phyloP scores from a whole-genome alignment of 2,329 filamentous ascomycete genomes.

The Aquanectria penicillioides region DNA sequence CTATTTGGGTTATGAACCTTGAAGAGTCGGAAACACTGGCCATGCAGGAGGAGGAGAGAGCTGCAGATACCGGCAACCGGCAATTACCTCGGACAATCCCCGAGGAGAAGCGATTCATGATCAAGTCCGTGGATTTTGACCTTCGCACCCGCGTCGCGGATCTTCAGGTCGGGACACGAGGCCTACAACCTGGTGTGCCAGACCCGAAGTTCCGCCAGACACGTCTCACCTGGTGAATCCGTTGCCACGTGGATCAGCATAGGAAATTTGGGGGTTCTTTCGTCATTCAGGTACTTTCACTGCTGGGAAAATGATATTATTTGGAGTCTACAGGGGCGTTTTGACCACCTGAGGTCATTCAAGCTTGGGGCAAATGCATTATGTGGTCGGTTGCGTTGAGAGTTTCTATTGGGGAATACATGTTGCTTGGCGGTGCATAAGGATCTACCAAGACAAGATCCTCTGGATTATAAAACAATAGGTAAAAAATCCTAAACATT shows the following conservation, averaged over 20 bases:
- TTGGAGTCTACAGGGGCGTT: neutral
- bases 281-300: too few relatives aligned
- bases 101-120: constrained; percentile 65
- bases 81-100: constrained; percentile 50
- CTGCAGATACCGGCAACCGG: constrained; percentile 12
- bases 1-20: constrained; percentile 63
- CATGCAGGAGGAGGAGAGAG: constrained; percentile 27
- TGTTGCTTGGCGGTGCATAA: too few relatives aligned
- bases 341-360: too few relatives aligned
- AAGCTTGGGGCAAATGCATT: too few relatives aligned
- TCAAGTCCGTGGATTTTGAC: constrained; percentile 66
- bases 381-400: too few relatives aligned
- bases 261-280: neutral
- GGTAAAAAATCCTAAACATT: too few relatives aligned
- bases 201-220: constrained; percentile 60
- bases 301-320: neutral
- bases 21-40: constrained; percentile 59
- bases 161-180: constrained; percentile 64
- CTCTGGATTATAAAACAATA: too few relatives aligned
- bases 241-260: neutral
- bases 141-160: constrained; percentile 60
- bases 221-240: constrained; percentile 58
- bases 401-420: too few relatives aligned
- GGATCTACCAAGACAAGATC: too few relatives aligned
- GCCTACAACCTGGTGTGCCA: constrained; percentile 55